phyloP scores from a whole-genome alignment of 1,284 basidiomycete species.

The Malassezia vespertilionis region DNA sequence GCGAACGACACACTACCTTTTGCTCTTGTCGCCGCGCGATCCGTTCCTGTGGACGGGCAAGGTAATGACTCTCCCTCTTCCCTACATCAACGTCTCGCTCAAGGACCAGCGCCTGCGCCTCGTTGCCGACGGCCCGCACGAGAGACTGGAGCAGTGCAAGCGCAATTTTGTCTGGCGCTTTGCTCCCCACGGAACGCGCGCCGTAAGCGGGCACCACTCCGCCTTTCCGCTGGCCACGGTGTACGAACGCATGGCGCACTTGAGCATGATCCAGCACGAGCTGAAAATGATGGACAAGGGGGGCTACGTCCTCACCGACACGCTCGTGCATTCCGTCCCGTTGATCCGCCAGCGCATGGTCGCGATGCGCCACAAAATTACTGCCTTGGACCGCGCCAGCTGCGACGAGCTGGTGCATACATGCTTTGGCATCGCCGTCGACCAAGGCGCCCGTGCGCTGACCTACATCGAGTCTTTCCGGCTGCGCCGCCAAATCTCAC shows the following conservation, averaged over 20 bases:
- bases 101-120: slow-evolving; percentile 41
- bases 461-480: slow-evolving; percentile 42
- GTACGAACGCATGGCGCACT: slow-evolving; percentile 78
- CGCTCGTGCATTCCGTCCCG: slow-evolving; percentile 63
- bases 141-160: slow-evolving; percentile 66
- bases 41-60: slow-evolving; percentile 87
- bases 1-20: slow-evolving; percentile 56
- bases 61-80: slow-evolving; percentile 55
- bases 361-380: slow-evolving; percentile 17
- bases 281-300: slow-evolving; percentile 79
- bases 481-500: slow-evolving; percentile 35
- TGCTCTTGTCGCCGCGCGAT: slow-evolving; percentile 73
- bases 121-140: slow-evolving; percentile 60
- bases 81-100: slow-evolving; percentile 35
- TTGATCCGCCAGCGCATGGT: slow-evolving; percentile 24
- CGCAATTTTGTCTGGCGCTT: slow-evolving; percentile 55
- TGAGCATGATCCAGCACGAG: slow-evolving; percentile 77
- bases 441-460: slow-evolving; percentile 52
- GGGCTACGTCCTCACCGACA: slow-evolving; percentile 79
- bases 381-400: slow-evolving; percentile 15
- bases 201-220: neutral
- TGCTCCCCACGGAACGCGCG: neutral
- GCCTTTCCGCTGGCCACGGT: slow-evolving; percentile 54
- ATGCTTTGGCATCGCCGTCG: slow-evolving; percentile 91
- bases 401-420: slow-evolving; percentile 70